Evolutionary conservation across 495 filamentous ascomycete species (phyloP).

Genomic region (Aspergillus cavernicola): DNA sequence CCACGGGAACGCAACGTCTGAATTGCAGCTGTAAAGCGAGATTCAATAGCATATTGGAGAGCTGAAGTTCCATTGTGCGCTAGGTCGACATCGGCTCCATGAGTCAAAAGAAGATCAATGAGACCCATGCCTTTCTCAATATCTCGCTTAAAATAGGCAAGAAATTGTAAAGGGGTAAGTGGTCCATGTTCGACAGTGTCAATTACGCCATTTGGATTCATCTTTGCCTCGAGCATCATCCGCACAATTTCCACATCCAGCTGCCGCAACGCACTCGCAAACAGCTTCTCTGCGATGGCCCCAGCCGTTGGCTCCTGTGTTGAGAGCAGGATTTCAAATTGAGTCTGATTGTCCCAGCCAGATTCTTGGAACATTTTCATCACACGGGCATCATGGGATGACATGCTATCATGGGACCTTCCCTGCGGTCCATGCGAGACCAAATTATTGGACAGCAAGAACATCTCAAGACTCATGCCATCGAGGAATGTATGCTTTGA

Average conservation of each 20-base stretch:
- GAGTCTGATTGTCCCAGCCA: constrained; percentile 7
- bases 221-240: constrained; percentile 3
- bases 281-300: constrained; percentile 11
- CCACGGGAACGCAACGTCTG: background rate
- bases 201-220: constrained; percentile 7
- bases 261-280: constrained; percentile 8
- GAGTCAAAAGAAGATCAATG: background rate
- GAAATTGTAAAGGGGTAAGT: constrained; percentile 9
- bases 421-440: background rate
- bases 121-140: background rate
- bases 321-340: constrained; percentile 3
- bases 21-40: background rate
- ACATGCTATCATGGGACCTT: background rate
- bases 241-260: background rate
- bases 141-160: background rate
- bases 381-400: constrained; percentile 4
- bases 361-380: constrained; percentile 9
- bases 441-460: constrained; percentile 15
- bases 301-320: constrained; percentile 7
- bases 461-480: constrained; percentile 4
- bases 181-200: constrained; percentile 1
- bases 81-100: constrained; percentile 5
- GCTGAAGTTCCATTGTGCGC: background rate
- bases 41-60: constrained; percentile 7
- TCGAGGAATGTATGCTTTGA: constrained; percentile 1